These are phyloP conservation scores for Silene coronaria DNA, from an alignment of 179 eudicot species.

Conservation along the genomic window DNA sequence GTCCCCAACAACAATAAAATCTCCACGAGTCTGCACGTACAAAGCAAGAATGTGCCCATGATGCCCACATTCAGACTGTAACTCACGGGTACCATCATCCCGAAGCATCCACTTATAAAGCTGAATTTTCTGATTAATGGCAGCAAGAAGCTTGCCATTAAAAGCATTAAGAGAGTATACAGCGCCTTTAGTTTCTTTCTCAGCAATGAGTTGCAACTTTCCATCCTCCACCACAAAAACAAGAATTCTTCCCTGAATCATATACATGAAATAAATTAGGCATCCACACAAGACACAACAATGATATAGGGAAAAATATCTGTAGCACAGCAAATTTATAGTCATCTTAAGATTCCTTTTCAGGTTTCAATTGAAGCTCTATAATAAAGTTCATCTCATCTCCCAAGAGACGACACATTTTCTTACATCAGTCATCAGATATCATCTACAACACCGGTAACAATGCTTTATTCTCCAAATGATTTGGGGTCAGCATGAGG, in stretches of 20 bases:
- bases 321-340: neutral
- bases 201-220: conserved; percentile 82
- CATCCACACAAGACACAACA: conserved; percentile 11
- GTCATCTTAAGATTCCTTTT: neutral
- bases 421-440: neutral
- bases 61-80: conserved; percentile 96
- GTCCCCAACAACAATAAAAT: conserved; percentile 95
- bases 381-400: neutral
- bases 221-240: conserved; percentile 88
- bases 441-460: neutral
- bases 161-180: conserved; percentile 84
- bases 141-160: conserved; percentile 92
- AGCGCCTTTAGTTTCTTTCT: conserved; percentile 97
- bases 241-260: conserved; percentile 71
- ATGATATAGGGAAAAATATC: neutral
- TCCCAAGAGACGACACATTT: neutral
- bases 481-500: neutral
- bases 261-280: neutral
- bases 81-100: conserved; percentile 82
- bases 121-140: conserved; percentile 95
- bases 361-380: no score
- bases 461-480: neutral
- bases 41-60: conserved; percentile 97
- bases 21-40: conserved; percentile 96
- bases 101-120: conserved; percentile 96